A percentile compares a stretch with the other conserved stretches of the same genome.
Evolutionary conservation across 805 yeast genomes (phyloP).

Genomic region (Nakazawaea laoshanensis): DNA sequence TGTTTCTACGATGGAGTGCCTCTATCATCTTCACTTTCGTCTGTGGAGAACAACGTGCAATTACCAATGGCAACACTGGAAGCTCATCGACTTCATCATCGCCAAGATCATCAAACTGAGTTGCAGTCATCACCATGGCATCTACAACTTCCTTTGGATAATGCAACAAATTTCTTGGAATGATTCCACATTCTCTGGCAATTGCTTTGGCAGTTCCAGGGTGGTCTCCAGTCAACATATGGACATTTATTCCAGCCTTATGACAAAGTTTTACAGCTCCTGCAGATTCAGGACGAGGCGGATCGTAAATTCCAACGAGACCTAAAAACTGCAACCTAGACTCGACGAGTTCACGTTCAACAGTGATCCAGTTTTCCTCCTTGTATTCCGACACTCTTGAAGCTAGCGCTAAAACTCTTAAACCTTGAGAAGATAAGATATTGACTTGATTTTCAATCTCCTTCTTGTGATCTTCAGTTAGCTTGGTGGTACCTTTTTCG

Average conservation of each 20-base stretch:
- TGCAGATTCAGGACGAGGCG: conserved; percentile 66
- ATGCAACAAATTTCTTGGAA: conserved; percentile 52
- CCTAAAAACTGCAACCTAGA: conserved; percentile 50
- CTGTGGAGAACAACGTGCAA: conserved; percentile 79
- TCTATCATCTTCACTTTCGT: conserved; percentile 78
- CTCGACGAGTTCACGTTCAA: conserved; percentile 40
- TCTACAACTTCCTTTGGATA: conserved; percentile 46
- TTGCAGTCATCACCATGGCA: conserved; percentile 70
- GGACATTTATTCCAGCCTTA: conserved; percentile 69
- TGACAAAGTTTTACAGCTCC: conserved; percentile 60
- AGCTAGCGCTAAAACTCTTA: conserved; percentile 71
- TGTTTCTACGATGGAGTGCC: conserved; percentile 55
- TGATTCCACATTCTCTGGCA: conserved; percentile 74
- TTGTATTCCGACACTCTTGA: conserved; percentile 22
- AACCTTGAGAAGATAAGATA: conserved; percentile 53
- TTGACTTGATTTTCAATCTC: conserved; percentile 48
- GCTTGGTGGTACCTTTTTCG: conserved; percentile 24
- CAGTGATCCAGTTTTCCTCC: conserved; percentile 22
- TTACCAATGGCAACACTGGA: conserved; percentile 66
- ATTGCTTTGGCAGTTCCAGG: conserved; percentile 73
- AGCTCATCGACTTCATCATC: conserved; percentile 54
- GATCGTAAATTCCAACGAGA: conserved; percentile 71
- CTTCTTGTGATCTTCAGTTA: conserved; percentile 26
- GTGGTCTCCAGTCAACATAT: conserved; percentile 79
- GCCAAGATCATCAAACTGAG: conserved; percentile 54